These are phyloP conservation scores for Protomyces inouyei DNA, from an alignment of 1,139 yeast species.

Conservation along the genomic window DNA sequence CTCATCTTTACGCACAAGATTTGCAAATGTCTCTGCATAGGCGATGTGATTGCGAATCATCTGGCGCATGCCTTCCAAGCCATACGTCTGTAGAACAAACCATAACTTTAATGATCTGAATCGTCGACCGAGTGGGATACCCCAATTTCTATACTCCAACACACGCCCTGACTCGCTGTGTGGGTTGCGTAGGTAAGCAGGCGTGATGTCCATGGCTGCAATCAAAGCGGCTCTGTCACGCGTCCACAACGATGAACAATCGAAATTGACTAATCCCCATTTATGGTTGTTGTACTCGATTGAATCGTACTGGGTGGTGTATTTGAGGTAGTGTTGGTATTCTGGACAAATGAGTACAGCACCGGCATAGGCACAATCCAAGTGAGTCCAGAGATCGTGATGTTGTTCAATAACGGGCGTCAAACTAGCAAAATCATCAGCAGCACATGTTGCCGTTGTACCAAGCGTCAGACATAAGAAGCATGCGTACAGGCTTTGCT, in stretches of 20 bases:
- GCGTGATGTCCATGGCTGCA: slow-evolving; percentile 33
- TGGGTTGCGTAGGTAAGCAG: slow-evolving; percentile 32
- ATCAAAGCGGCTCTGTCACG: slow-evolving; percentile 31
- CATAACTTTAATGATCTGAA: slow-evolving; percentile 34
- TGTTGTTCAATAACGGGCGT: slow-evolving; percentile 7
- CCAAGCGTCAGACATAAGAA: slow-evolving; percentile 34
- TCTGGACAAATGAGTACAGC: slow-evolving; percentile 34
- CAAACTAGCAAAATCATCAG: slow-evolving; percentile 31
- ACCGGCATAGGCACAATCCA: slow-evolving; percentile 35
- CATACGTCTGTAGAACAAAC: slow-evolving; percentile 34
- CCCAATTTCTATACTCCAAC: slow-evolving; percentile 35
- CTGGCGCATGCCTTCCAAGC: slow-evolving; percentile 31
- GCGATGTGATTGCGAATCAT: slow-evolving; percentile 30
- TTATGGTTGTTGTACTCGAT: slow-evolving; percentile 35
- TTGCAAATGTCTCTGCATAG: slow-evolving; percentile 30
- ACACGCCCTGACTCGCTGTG: slow-evolving; percentile 33
- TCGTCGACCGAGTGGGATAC: slow-evolving; percentile 34
- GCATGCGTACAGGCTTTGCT: slow-evolving; percentile 32
- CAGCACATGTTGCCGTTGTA: slow-evolving; percentile 34
- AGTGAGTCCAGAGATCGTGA: slow-evolving; percentile 32
- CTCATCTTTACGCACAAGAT: slow-evolving; percentile 26
- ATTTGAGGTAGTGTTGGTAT: slow-evolving; percentile 29
- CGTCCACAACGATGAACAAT: slow-evolving; percentile 33
- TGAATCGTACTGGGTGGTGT: slow-evolving; percentile 32
- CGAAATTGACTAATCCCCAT: slow-evolving; percentile 34